Evolutionary conservation across 192 early-diverging fungal genomes (phyloP).

Genomic region (Coemansia aciculifera): DNA sequence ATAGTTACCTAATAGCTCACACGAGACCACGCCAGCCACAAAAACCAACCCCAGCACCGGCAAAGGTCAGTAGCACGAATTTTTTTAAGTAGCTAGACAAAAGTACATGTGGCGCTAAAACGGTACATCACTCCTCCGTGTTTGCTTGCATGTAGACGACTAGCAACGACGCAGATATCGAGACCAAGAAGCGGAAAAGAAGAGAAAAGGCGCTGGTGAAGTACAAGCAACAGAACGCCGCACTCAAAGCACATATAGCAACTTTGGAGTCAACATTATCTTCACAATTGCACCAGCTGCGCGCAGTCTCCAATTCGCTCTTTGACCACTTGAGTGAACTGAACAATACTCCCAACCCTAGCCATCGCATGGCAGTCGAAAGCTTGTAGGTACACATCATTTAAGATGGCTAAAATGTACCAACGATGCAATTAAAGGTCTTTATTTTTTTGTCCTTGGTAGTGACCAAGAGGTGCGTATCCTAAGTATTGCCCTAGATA

Average conservation of each 20-base stretch:
- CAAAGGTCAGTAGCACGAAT: not conserved
- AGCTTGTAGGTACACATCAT: slow-evolving; percentile 1
- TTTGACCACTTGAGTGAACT: not conserved
- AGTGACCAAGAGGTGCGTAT: slow-evolving; percentile 13
- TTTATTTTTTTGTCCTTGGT: not conserved
- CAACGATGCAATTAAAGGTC: not conserved
- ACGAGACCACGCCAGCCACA: not conserved
- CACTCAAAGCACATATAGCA: not conserved
- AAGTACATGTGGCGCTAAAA: too few relatives aligned
- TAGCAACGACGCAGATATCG: not conserved
- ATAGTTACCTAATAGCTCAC: not conserved
- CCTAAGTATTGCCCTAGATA: not conserved
- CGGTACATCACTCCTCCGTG: too few relatives aligned
- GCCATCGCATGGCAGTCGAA: not conserved
- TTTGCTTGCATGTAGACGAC: not conserved
- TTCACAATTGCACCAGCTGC: not conserved
- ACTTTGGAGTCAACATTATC: not conserved
- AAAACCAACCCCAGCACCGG: not conserved
- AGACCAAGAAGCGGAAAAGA: not conserved
- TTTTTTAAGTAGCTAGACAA: too few relatives aligned
- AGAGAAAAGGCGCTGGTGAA: not conserved
- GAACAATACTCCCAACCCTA: not conserved
- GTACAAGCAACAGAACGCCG: not conserved
- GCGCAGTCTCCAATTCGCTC: not conserved
- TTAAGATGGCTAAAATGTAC: not conserved